Conservation (phyloP, 768 basidiomycete genomes). For the Mycena capillaripes region DNA sequence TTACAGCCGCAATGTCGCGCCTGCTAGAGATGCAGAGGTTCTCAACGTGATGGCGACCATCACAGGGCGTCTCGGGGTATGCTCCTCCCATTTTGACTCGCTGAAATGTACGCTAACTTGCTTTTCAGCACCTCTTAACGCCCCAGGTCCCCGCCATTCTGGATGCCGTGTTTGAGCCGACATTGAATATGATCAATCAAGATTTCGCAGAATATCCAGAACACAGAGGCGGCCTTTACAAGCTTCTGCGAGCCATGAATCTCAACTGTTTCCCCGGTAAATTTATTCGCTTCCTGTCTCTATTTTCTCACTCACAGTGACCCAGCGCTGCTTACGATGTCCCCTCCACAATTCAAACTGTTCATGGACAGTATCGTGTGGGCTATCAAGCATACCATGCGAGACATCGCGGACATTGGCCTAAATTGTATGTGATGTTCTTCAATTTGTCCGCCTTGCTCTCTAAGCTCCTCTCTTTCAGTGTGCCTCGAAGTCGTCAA, state of each 20-base stretch:
- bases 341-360: constrained; percentile 95
- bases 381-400: constrained; percentile 99
- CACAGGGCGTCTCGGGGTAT: constrained; percentile 87
- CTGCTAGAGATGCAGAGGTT: constrained; percentile 96
- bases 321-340: constrained; percentile 85
- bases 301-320: constrained; percentile 27
- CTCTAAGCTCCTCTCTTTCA: constrained; percentile 44
- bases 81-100: constrained; percentile 44
- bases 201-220: constrained; percentile 99
- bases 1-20: constrained; percentile 94
- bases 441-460: constrained; percentile 5
- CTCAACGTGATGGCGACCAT: constrained; percentile 98
- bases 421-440: constrained; percentile 71
- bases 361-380: constrained; percentile 99
- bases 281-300: constrained; percentile 31
- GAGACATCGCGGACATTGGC: constrained; percentile 95
- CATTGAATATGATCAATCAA: constrained; percentile 98
- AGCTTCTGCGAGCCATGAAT: constrained; percentile 93
- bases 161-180: constrained; percentile 97
- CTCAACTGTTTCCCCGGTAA: constrained; percentile 94
- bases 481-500: constrained; percentile 96
- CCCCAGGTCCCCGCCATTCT: constrained; percentile 96
- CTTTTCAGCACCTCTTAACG: constrained; percentile 79
- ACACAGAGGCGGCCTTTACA: constrained; percentile 97
- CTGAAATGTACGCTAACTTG: constrained; percentile 30